Conservation (phyloP, 1,284 basidiomycete genomes). For the Boletus smithii region DNA sequence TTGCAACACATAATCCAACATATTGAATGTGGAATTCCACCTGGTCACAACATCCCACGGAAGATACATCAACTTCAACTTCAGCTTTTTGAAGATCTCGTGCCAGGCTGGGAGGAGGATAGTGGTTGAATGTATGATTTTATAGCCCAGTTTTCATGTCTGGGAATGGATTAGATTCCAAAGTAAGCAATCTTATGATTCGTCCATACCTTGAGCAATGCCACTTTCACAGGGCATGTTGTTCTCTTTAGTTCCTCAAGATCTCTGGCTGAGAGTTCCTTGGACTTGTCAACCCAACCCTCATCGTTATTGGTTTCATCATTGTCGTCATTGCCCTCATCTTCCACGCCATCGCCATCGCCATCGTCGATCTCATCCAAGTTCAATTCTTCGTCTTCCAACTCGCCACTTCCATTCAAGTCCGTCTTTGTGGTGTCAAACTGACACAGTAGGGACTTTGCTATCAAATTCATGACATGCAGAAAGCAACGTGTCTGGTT, state of each 20-base stretch:
- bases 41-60: not conserved
- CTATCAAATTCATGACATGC: not conserved
- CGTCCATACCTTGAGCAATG: not conserved
- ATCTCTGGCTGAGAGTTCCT: not conserved
- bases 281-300: constrained; percentile 1
- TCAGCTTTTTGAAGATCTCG: not conserved
- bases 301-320: not conserved
- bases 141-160: not conserved
- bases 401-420: not conserved
- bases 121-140: constrained; percentile 18
- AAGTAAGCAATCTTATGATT: too few species aligned
- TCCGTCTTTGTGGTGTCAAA: not conserved
- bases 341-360: too few species aligned
- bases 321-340: not conserved
- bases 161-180: too few species aligned
- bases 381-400: too few species aligned
- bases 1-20: constrained; percentile 24
- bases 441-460: not conserved
- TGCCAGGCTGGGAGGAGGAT: constrained; percentile 5
- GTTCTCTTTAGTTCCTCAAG: not conserved
- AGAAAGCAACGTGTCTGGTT: not conserved
- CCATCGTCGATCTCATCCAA: too few species aligned
- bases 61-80: not conserved
- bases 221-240: not conserved
- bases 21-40: constrained; percentile 6